Conservation (phyloP, 78 protist genomes). For the Tieghemostelium lacteum region DNA sequence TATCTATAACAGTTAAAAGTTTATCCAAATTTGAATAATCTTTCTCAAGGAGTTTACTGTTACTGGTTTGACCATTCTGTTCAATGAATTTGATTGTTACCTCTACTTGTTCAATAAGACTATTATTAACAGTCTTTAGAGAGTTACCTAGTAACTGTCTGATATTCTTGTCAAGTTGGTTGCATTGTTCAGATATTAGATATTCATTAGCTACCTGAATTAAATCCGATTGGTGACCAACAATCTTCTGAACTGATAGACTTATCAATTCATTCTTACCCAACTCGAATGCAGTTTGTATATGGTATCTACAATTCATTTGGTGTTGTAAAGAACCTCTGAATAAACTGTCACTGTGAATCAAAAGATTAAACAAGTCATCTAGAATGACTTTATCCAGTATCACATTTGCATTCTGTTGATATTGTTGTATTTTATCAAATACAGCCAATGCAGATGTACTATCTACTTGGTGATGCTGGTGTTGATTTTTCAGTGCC, state of each 20-base stretch:
- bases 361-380: not conserved
- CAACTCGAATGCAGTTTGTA: constrained; percentile 53
- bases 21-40: not conserved
- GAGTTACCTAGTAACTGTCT: not conserved
- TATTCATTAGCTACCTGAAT: constrained; percentile 7
- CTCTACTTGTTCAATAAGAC: constrained; percentile 41
- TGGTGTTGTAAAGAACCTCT: constrained; percentile 29
- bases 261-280: constrained; percentile 28
- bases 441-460: not conserved
- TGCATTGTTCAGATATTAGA: not conserved
- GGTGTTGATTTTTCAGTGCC: too few relatives aligned
- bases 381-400: not conserved
- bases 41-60: not conserved
- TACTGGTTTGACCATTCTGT: not conserved
- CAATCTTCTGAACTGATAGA: constrained; percentile 32
- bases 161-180: constrained; percentile 9
- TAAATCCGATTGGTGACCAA: constrained; percentile 57
- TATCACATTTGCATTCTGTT: not conserved
- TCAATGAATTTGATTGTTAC: constrained; percentile 15
- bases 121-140: constrained; percentile 11
- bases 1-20: constrained; percentile 13
- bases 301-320: constrained; percentile 32
- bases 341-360: not conserved
- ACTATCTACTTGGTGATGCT: too few relatives aligned
- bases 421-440: too few relatives aligned